Evolutionary conservation across 106 monocot species (phyloP).

Genomic region (Apostasia ramifera): DNA sequence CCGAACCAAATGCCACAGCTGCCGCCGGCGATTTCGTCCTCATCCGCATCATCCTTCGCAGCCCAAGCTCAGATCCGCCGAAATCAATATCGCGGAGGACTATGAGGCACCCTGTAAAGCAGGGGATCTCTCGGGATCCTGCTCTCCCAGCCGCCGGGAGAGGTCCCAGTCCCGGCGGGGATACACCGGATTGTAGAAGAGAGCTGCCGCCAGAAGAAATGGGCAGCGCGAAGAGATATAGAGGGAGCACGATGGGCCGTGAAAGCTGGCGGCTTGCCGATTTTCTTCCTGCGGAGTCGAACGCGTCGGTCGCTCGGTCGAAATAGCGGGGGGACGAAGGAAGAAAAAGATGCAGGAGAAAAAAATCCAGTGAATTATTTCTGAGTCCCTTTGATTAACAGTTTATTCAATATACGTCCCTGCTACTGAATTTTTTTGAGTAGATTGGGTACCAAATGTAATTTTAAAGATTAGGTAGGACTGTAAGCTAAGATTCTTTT

Average conservation of each 20-base stretch:
- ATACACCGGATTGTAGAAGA: not conserved
- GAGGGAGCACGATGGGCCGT: slow-evolving; percentile 1
- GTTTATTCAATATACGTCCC: no score
- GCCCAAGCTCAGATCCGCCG: not conserved
- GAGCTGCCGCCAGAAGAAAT: not conserved
- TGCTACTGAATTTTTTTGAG: no score
- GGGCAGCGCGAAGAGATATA: not conserved
- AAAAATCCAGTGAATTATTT: no score
- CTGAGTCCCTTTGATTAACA: no score
- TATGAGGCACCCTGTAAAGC: no score
- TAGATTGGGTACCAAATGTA: no score
- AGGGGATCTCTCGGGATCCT: no score
- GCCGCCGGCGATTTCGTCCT: slow-evolving; percentile 13
- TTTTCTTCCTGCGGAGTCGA: slow-evolving; percentile 1
- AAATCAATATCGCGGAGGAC: not conserved
- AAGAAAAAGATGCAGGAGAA: not conserved
- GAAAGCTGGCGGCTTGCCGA: slow-evolving; percentile 1
- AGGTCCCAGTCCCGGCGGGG: not conserved
- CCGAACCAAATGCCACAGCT: not conserved
- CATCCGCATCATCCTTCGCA: slow-evolving; percentile 24
- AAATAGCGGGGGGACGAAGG: not conserved
- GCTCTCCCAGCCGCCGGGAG: no score
- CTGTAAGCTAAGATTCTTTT: no score
- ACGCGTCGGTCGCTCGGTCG: not conserved
- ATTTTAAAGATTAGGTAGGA: no score